These are phyloP conservation scores for Ogataea trehalophila DNA, from an alignment of 805 yeast species.

Conservation along the genomic window DNA sequence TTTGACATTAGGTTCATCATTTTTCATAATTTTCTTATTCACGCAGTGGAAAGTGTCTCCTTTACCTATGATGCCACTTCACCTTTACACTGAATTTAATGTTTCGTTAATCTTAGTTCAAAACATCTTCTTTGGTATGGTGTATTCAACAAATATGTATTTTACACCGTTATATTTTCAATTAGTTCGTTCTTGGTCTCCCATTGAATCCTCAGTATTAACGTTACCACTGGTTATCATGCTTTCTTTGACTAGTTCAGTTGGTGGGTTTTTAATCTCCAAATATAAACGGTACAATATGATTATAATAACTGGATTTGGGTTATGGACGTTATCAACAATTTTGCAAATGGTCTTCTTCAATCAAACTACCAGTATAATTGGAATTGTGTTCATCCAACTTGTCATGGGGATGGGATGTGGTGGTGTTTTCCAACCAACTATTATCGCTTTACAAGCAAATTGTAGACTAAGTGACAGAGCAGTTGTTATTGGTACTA, in stretches of 20 bases:
- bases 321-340: slow-evolving; percentile 37
- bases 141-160: slow-evolving; percentile 42
- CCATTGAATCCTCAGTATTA: slow-evolving; percentile 37
- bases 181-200: slow-evolving; percentile 36
- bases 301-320: slow-evolving; percentile 38
- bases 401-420: slow-evolving; percentile 38
- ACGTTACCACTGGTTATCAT: slow-evolving; percentile 40
- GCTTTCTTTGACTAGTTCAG: slow-evolving; percentile 38
- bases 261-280: slow-evolving; percentile 44
- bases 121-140: slow-evolving; percentile 45
- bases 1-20: slow-evolving; percentile 38
- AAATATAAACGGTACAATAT: slow-evolving; percentile 38
- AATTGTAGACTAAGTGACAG: slow-evolving; percentile 47
- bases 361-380: slow-evolving; percentile 28
- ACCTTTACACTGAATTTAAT: slow-evolving; percentile 34
- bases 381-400: slow-evolving; percentile 33
- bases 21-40: slow-evolving; percentile 39
- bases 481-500: slow-evolving; percentile 52
- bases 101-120: slow-evolving; percentile 33
- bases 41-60: slow-evolving; percentile 46
- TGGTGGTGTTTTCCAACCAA: slow-evolving; percentile 51
- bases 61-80: slow-evolving; percentile 52
- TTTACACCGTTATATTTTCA: slow-evolving; percentile 48
- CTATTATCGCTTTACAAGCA: slow-evolving; percentile 52
- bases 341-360: slow-evolving; percentile 33